phyloP scores from a whole-genome alignment of 768 basidiomycete species.

The Hericium erinaceus region DNA sequence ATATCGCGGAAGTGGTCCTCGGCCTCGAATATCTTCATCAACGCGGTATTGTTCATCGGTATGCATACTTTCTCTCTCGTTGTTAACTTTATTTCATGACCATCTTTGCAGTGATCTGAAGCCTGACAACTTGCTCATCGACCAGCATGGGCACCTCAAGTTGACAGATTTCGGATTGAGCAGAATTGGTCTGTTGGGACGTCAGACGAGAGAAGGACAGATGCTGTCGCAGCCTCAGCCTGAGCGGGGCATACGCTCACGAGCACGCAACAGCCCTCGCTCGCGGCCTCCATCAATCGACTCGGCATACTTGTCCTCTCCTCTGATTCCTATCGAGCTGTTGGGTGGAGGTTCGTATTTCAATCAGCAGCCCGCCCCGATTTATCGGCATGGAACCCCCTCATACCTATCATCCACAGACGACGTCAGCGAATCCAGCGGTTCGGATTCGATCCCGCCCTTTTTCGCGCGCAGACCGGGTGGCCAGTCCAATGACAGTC shows the following conservation, averaged over 20 bases:
- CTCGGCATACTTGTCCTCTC: conserved; percentile 71
- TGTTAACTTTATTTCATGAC: conserved; percentile 1
- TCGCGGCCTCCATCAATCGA: conserved; percentile 80
- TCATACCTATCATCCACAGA: conserved; percentile 66
- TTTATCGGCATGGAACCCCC: conserved; percentile 51
- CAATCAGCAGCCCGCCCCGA: conserved; percentile 51
- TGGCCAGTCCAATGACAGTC: conserved; percentile 54
- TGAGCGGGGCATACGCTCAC: conserved; percentile 23
- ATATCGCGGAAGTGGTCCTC: conserved; percentile 91
- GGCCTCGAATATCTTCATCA: conserved; percentile 96
- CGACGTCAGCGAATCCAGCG: conserved; percentile 81
- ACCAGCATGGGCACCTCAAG: conserved; percentile 93
- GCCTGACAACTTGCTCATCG: conserved; percentile 96
- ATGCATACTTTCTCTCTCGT: conserved; percentile 19
- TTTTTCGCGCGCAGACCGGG: conserved; percentile 32
- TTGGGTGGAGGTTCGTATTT: conserved; percentile 70
- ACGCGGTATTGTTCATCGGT: conserved; percentile 95
- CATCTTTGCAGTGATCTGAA: conserved; percentile 71
- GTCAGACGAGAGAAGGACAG: conserved; percentile 73
- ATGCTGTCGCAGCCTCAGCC: conserved; percentile 10
- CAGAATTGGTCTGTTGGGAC: conserved; percentile 93
- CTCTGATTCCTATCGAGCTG: conserved; percentile 51
- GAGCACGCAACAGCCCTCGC: conserved; percentile 53
- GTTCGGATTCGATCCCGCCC: conserved; percentile 55
- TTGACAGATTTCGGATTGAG: conserved; percentile 97